phyloP scores from a whole-genome alignment of 2,329 filamentous ascomycete species.

The Aspergillus sp. region DNA sequence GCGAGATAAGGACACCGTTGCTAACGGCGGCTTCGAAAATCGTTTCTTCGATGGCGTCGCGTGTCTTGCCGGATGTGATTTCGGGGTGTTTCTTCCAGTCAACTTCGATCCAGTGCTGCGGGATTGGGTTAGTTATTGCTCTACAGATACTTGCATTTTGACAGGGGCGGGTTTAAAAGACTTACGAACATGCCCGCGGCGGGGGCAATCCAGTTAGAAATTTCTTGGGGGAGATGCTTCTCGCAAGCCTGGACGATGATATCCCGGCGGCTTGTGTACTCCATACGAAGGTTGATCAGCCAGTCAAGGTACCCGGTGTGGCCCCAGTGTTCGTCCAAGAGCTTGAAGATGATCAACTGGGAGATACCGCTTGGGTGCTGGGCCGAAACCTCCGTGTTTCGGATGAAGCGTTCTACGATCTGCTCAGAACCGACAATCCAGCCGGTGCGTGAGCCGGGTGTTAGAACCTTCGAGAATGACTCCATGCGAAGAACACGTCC shows the following conservation, averaged over 20 bases:
- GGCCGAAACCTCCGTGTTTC: constrained; percentile 78
- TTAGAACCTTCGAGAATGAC: constrained; percentile 88
- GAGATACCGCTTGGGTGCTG: constrained; percentile 85
- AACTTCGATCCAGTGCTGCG: constrained; percentile 49
- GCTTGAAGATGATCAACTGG: constrained; percentile 80
- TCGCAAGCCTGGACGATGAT: constrained; percentile 78
- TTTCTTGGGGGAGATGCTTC: constrained; percentile 67
- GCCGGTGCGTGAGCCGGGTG: constrained; percentile 76
- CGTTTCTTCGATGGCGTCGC: constrained; percentile 69
- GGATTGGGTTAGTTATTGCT: not conserved
- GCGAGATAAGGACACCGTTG: constrained; percentile 74
- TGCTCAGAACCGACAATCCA: constrained; percentile 90
- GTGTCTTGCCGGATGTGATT: constrained; percentile 36
- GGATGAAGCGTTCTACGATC: constrained; percentile 77
- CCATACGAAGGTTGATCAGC: constrained; percentile 76
- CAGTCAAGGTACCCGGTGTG: constrained; percentile 86
- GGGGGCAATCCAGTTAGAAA: constrained; percentile 78
- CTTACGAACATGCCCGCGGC: constrained; percentile 92
- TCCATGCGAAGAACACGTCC: constrained; percentile 88
- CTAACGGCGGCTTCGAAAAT: constrained; percentile 78
- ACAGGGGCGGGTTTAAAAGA: constrained; percentile 25
- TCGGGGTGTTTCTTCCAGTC: constrained; percentile 49
- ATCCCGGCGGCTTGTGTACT: constrained; percentile 80
- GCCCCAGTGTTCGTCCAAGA: constrained; percentile 92
- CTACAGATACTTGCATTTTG: not conserved